These are phyloP conservation scores for Cystobasidiopsis lactophilus DNA, from an alignment of 768 basidiomycete species.

Conservation along the genomic window DNA sequence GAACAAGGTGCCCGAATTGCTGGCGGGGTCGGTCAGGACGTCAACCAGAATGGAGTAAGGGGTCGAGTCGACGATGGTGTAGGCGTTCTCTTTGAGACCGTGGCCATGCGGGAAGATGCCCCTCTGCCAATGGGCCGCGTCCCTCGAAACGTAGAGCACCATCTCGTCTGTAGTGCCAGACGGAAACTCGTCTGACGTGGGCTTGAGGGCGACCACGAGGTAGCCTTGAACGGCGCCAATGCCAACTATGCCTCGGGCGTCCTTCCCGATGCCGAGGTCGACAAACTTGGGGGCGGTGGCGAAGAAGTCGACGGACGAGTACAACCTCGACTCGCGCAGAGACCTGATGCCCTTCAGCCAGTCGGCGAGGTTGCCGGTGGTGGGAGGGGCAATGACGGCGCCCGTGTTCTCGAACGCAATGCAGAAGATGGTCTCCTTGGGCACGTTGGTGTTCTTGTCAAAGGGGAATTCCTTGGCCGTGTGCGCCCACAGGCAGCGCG, in stretches of 20 bases:
- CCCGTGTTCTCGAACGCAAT: slow-evolving; percentile 46
- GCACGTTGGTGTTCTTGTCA: not conserved
- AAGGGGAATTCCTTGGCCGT: slow-evolving; percentile 60
- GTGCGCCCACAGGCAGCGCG: slow-evolving; percentile 72
- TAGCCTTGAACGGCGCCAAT: slow-evolving; percentile 84
- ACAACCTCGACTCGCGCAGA: slow-evolving; percentile 40
- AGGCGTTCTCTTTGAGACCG: slow-evolving; percentile 65
- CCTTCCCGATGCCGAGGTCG: slow-evolving; percentile 57
- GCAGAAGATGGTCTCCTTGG: slow-evolving; percentile 56
- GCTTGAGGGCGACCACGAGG: slow-evolving; percentile 71
- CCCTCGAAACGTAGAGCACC: slow-evolving; percentile 64
- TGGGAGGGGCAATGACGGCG: not conserved
- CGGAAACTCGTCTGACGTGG: slow-evolving; percentile 23
- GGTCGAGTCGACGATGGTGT: slow-evolving; percentile 86
- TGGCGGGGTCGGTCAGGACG: slow-evolving; percentile 43
- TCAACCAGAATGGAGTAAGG: slow-evolving; percentile 86
- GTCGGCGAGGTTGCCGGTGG: slow-evolving; percentile 14
- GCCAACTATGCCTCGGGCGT: slow-evolving; percentile 70
- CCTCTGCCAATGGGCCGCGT: slow-evolving; percentile 63
- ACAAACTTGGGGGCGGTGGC: slow-evolving; percentile 39
- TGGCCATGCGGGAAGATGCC: slow-evolving; percentile 66
- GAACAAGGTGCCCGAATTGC: slow-evolving; percentile 67
- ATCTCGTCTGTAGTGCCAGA: slow-evolving; percentile 37
- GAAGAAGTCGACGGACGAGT: slow-evolving; percentile 72
- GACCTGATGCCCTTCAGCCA: slow-evolving; percentile 29